A percentile compares a stretch with the other conserved stretches of the same genome.
These are phyloP conservation scores for Scheffersomyces lignicola DNA, from an alignment of 1,139 yeast species.

Conservation along the genomic window DNA sequence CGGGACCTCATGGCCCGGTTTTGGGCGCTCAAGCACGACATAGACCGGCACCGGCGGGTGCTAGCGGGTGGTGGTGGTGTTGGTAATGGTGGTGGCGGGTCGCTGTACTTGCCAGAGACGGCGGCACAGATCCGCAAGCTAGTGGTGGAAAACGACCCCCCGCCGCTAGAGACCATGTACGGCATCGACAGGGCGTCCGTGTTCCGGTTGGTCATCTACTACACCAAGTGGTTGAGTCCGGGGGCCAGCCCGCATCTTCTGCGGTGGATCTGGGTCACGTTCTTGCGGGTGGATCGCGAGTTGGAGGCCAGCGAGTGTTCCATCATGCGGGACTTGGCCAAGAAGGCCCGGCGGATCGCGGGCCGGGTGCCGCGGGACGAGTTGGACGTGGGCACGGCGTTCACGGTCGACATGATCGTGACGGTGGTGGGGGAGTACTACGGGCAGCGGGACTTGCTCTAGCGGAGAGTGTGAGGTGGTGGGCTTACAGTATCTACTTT, in stretches of 20 bases:
- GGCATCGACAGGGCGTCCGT: slow-evolving; percentile 32
- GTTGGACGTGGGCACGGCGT: slow-evolving; percentile 16
- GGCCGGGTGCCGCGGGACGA: slow-evolving; percentile 12
- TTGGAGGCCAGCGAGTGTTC: slow-evolving; percentile 37
- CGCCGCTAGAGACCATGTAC: slow-evolving; percentile 21
- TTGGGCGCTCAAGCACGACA: slow-evolving; percentile 2
- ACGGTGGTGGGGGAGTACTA: slow-evolving; percentile 34
- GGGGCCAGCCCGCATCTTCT: slow-evolving; percentile 29
- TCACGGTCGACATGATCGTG: slow-evolving; percentile 34
- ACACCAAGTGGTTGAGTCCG: slow-evolving; percentile 41
- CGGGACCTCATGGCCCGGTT: slow-evolving; percentile 7
- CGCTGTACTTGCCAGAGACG: slow-evolving; percentile 23
- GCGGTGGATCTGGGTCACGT: slow-evolving; percentile 38
- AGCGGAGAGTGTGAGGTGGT: no score
- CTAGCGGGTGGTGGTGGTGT: background rate
- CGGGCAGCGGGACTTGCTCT: slow-evolving; percentile 38
- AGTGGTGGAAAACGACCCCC: slow-evolving; percentile 30
- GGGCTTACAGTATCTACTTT: no score
- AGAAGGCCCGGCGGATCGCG: slow-evolving; percentile 35
- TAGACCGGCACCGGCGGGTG: background rate
- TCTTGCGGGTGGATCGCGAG: slow-evolving; percentile 34
- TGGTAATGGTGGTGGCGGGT: no score
- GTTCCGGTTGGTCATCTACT: slow-evolving; percentile 35
- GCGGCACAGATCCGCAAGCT: slow-evolving; percentile 34
- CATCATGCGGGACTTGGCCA: slow-evolving; percentile 38